These are phyloP conservation scores for Hevea brasiliensis DNA, from an alignment of 345 rosid species.

Conservation along the genomic window DNA sequence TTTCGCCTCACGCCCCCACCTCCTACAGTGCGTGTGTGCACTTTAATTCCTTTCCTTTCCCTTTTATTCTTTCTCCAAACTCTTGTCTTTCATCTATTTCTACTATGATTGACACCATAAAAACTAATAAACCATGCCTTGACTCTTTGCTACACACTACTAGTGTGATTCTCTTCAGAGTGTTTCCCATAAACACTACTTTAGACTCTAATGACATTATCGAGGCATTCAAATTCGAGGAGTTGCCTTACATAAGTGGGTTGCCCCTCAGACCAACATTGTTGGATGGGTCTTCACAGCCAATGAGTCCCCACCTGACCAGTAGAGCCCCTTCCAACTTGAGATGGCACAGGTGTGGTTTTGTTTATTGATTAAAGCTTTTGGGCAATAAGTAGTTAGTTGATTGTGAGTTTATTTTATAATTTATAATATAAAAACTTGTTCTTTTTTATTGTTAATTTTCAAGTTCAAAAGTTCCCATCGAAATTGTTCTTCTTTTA, in stretches of 20 bases:
- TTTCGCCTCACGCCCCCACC: too few relatives aligned
- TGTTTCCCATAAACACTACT: slow-evolving; percentile 57
- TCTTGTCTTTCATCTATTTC: too few relatives aligned
- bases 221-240: slow-evolving; percentile 78
- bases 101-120: too few relatives aligned
- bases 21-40: too few relatives aligned
- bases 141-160: slow-evolving; percentile 56
- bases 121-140: slow-evolving; percentile 48
- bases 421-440: too few relatives aligned
- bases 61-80: slow-evolving; percentile 30
- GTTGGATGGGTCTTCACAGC: slow-evolving; percentile 94
- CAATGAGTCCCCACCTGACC: slow-evolving; percentile 87
- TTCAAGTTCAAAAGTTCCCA: slow-evolving; percentile 85
- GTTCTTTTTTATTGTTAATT: too few relatives aligned
- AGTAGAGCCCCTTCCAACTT: slow-evolving; percentile 90
- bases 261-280: too few relatives aligned
- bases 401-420: too few relatives aligned
- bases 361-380: too few relatives aligned
- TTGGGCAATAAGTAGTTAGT: too few relatives aligned
- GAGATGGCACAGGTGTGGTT: slow-evolving; percentile 99
- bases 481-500: slow-evolving; percentile 86
- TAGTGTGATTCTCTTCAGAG: slow-evolving; percentile 74
- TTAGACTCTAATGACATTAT: slow-evolving; percentile 79
- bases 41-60: too few relatives aligned
- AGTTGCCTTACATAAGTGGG: slow-evolving; percentile 88